These are phyloP conservation scores for Luzula sylvatica DNA, from an alignment of 176 grass and related monocot species.

Conservation along the genomic window DNA sequence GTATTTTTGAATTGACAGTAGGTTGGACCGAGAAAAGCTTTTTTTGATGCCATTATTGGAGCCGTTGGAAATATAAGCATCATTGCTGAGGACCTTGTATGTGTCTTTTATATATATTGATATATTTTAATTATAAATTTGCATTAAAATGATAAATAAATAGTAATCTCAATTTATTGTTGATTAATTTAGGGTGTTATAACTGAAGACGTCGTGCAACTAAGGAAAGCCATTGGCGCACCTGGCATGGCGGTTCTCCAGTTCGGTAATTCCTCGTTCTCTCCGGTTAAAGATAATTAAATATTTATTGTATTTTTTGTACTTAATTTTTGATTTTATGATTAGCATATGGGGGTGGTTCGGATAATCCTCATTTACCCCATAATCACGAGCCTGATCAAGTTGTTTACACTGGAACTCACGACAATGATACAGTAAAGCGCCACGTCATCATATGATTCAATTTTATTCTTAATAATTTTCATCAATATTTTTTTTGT, in stretches of 20 bases:
- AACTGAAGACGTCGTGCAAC: constrained; percentile 83
- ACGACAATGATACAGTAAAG: constrained; percentile 93
- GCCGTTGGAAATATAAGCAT: constrained; percentile 72
- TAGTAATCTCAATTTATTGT: not conserved
- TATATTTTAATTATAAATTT: not conserved
- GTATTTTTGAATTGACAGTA: constrained; percentile 51
- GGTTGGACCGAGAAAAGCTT: constrained; percentile 91
- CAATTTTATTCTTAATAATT: not conserved
- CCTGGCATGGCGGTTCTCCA: constrained; percentile 97
- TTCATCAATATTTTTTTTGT: constrained; percentile 2
- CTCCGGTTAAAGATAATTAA: not conserved
- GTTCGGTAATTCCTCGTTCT: constrained; percentile 45
- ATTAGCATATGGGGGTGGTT: constrained; percentile 69
- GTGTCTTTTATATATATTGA: constrained; percentile 4
- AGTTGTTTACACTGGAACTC: constrained; percentile 97
- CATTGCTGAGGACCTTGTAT: constrained; percentile 93
- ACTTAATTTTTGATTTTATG: not conserved
- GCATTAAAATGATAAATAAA: constrained; percentile 7
- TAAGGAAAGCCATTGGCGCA: constrained; percentile 81
- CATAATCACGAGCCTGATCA: constrained; percentile 95
- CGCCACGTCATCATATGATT: not conserved
- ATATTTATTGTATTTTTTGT: not conserved
- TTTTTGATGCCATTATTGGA: constrained; percentile 77
- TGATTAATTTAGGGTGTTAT: constrained; percentile 58
- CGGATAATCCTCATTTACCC: constrained; percentile 72